Base-by-base conservation (phyloP, 2,329 filamentous ascomycete genomes). In the Fusarium coicis region DNA sequence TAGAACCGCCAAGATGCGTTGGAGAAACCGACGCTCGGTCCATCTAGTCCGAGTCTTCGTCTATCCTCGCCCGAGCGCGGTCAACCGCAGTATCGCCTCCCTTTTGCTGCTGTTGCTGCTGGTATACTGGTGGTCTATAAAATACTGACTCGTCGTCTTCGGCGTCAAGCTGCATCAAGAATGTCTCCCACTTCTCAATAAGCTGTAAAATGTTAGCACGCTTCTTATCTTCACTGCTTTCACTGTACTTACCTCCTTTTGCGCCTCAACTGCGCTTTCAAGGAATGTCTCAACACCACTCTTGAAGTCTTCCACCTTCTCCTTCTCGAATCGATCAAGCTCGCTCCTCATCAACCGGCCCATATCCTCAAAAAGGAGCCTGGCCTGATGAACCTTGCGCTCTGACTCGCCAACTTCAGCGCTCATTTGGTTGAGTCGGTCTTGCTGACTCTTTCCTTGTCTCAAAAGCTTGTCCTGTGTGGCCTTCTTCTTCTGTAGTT, bases 301-400 rank as follows among this genome's bases (percentile, higher is more conserved):
- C 87, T 99, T 99, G 83, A 99, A 99, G 81, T 99, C 96, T 81
- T 99, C 96, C 7, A 99, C 96, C 86, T 99, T 99, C 84, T 99
- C 96, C 77, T 90, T 90, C 84, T 99, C 96, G 79, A 99, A 99
- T 23, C 95, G 89, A 78, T 98, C 96, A 74, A 99, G 87, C 82
- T 99, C 96, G 40, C 88, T 88, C 68, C 94, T 91, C 95, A 99
- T 96, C 79, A 98, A 85, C 18, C 95, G 89, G 19, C 96, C 96
- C 95, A 99, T 98, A 79, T 99, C 96, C 75, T 99, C 96, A 78
- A 99, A 99, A 50, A 98, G 84, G 65, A 98, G 84, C 60, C 95
- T 87, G 2, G 95, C 93, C 81, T 97, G 95, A 81, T 98, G 94
- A 2, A 97, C 94, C 81, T 94, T 96, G 76, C 94, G 90, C 85